Evolutionary conservation across 1,284 basidiomycete genomes (phyloP), one percentile per base, ranked within the genome.

Genomic region (Blastosporella zonata): DNA sequence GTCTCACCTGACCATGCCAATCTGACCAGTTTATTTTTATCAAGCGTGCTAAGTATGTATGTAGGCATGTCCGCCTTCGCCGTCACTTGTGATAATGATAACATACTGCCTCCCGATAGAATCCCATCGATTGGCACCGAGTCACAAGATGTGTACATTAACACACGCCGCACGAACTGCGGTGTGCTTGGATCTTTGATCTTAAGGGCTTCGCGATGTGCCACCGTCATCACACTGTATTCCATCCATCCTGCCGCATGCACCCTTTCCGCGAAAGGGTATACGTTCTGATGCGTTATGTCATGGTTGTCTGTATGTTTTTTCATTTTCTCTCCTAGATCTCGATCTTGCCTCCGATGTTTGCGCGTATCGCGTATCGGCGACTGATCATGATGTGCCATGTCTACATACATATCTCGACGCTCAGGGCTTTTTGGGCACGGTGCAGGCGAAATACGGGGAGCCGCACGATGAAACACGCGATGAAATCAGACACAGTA

Each of bases 121-220:
- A 31, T 6, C 8, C 29, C 13, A 3, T 18, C 31, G 36, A 29
- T 46, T 46, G 13, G 29, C 18, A 42, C 39, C 27, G 36, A 43
- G 15, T 34, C 34, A 23, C 33, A 34, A 36, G 43, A 43, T n/a
- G 6, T 22, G 15, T 13, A 8, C n/a, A 29, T 27, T 21, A 21
- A 4, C 25, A 36, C 33, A 42, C 36, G 37, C 29, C 36, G 25
- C 35, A 33, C 8, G 31, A 34, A 35, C 22, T 42, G 48, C 47
- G 52, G 28, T 40, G 39, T 27, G 23, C 28, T 25, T 50, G 52
- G 49, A 48, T 49, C 49, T 52, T 49, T 49, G 50, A 55, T 55
- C 21, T n/a, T 37, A n/a, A 27, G 42, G 33, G 28, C 41, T 48
- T 48, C 41, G 33, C 36, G 33, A 47, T 33, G 34, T 29, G 20